Conservation (phyloP, 2,329 filamentous ascomycete species). For the Pseudogymnoascus sp. region DNA sequence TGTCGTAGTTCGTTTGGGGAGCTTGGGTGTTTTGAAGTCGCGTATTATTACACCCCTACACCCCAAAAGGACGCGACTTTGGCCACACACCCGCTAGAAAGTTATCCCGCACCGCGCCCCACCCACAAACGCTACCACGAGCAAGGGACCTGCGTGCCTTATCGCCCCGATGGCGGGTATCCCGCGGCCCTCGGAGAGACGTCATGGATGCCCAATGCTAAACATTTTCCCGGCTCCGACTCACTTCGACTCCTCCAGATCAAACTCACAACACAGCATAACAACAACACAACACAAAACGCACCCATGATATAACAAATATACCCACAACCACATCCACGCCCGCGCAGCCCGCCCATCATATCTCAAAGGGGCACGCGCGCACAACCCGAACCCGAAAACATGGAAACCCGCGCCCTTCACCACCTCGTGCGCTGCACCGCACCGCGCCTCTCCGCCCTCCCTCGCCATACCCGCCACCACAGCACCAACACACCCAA, state of each 20-base stretch:
- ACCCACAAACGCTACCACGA: background rate
- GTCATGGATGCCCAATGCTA: slow-evolving; percentile 1
- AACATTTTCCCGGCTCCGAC: background rate
- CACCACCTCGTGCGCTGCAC: background rate
- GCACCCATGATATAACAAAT: background rate
- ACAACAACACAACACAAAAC: background rate
- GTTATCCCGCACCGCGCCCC: background rate
- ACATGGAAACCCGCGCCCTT: background rate
- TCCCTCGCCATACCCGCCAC: background rate
- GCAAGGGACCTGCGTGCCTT: background rate
- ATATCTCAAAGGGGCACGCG: background rate
- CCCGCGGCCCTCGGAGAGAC: background rate
- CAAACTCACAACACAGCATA: too few relatives aligned
- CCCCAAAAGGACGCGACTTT: slow-evolving; percentile 17
- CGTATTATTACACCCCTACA: slow-evolving; percentile 12
- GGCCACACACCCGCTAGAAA: background rate
- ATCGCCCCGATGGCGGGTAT: background rate
- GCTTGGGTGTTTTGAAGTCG: slow-evolving; percentile 14
- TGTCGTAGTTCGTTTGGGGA: background rate
- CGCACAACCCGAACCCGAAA: background rate
- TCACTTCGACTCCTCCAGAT: background rate
- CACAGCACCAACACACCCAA: background rate
- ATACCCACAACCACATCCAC: background rate
- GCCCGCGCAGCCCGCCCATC: background rate
- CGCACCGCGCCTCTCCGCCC: background rate